Percentiles rank a stretch among this genome's conserved stretches.
Conservation (phyloP, 805 yeast genomes). For the Candida suzukii region DNA sequence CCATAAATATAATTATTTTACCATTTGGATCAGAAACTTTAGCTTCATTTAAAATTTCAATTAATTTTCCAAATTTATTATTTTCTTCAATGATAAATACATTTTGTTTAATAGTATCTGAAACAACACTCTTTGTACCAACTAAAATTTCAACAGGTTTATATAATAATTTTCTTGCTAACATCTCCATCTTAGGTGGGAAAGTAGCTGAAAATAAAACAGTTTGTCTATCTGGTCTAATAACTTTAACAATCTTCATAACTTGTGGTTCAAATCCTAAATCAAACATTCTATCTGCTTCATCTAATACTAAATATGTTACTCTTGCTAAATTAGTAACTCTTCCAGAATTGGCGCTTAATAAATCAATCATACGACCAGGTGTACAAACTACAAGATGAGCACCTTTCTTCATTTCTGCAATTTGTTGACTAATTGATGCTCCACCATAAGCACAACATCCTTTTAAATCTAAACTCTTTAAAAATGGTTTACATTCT, state of each 20-base stretch:
- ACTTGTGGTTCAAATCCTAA: conserved; percentile 97
- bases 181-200: conserved; percentile 67
- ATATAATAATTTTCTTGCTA: conserved; percentile 59
- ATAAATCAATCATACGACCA: conserved; percentile 83
- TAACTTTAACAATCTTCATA: conserved; percentile 63
- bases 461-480: conserved; percentile 41
- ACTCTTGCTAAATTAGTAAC: conserved; percentile 60
- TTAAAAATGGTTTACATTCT: conserved; percentile 55
- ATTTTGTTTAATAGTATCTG: conserved; percentile 69
- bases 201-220: conserved; percentile 93
- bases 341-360: conserved; percentile 78
- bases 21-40: conserved; percentile 26
- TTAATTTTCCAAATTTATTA: conserved; percentile 48
- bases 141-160: conserved; percentile 72
- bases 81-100: conserved; percentile 53
- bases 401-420: conserved; percentile 68
- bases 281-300: conserved; percentile 95
- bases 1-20: conserved; percentile 76
- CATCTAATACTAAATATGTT: conserved; percentile 85
- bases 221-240: conserved; percentile 83
- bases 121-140: conserved; percentile 76
- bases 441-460: conserved; percentile 92
- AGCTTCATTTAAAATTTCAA: conserved; percentile 48
- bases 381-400: conserved; percentile 91
- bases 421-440: conserved; percentile 73